Evolutionary conservation across 805 yeast species (phyloP), one percentile per base, ranked within the genome.

Genomic region (Candida berthetii): DNA sequence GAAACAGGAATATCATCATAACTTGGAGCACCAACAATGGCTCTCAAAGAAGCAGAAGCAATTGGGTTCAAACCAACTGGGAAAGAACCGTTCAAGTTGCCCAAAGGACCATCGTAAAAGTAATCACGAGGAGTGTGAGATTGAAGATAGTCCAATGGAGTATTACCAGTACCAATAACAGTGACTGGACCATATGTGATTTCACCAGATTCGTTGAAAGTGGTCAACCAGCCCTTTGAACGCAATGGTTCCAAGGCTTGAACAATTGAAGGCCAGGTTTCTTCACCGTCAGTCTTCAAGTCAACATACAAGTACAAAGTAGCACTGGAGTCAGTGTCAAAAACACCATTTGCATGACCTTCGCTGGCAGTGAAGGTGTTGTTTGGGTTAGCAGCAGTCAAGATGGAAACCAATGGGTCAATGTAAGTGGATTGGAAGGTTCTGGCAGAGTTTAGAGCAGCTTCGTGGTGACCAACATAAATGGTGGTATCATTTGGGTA

Each of bases 91-190:
- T 42, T 47, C 41, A 54, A 43, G 5, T 33, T 31, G 3, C 28
- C 18, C 39, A 80, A 62, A 2, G 80, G 78, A 4, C 76, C 82
- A 55, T 80, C 86, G 31, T 65, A 60, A 49, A 78, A 80, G 38
- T 45, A 49, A 17, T 51, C 47, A 39, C 60, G 68, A 50, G 58
- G 69, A 66, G 37, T 66, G 50, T 28, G 52, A 10, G 50, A 19
- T 16, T 65, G 59, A 17, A 57, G 47, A 16, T 31, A 53, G 16
- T 65, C 74, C 36, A 57, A 52, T 2, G 90, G 89, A 17, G 79
- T 70, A 51, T 82, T 75, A 4, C 93, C 93, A 0, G 91, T 85
- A 27, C 82, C 74, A 16, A 85, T 71, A 10, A 84, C 67, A 1
- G 85, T 74, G 14, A 85, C 47, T 5, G 89, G 88, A 3, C 81